A percentile compares a stretch with the other conserved stretches of the same genome.
phyloP scores from a whole-genome alignment of 768 basidiomycete species.

The Russula sp. region DNA sequence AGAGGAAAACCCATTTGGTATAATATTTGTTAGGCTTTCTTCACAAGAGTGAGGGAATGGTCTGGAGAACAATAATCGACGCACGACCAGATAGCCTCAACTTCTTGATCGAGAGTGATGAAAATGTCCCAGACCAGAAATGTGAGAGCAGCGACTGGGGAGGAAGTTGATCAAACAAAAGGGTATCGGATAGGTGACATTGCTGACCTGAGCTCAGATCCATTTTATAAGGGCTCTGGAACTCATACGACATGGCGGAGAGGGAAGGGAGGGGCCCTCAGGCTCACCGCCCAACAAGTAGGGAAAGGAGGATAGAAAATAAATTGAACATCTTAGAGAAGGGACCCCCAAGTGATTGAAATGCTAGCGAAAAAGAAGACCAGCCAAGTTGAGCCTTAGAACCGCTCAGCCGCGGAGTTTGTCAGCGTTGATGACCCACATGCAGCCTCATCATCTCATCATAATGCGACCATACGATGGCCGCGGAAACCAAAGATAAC shows the following conservation, averaged over 20 bases:
- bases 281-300: too few relatives aligned
- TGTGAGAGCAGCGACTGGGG: slow-evolving; percentile 27
- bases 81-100: slow-evolving; percentile 32
- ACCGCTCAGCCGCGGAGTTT: too few relatives aligned
- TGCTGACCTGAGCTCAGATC: not conserved
- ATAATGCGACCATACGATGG: too few relatives aligned
- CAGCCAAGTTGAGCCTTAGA: too few relatives aligned
- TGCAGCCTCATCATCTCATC: too few relatives aligned
- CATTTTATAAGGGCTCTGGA: not conserved
- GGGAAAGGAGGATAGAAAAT: too few relatives aligned
- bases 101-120: slow-evolving; percentile 27
- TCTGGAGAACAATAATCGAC: not conserved
- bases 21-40: slow-evolving; percentile 26
- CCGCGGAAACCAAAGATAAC: too few relatives aligned
- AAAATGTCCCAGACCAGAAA: slow-evolving; percentile 30
- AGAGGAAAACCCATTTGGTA: slow-evolving; percentile 30
- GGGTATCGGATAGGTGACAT: not conserved
- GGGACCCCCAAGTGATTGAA: too few relatives aligned
- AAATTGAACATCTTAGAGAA: too few relatives aligned
- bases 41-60: not conserved
- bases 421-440: too few relatives aligned
- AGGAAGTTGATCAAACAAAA: too few relatives aligned
- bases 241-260: not conserved
- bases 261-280: not conserved
- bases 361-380: too few relatives aligned